phyloP scores from a whole-genome alignment of 768 basidiomycete species.

The Psilocybe tampanensis region DNA sequence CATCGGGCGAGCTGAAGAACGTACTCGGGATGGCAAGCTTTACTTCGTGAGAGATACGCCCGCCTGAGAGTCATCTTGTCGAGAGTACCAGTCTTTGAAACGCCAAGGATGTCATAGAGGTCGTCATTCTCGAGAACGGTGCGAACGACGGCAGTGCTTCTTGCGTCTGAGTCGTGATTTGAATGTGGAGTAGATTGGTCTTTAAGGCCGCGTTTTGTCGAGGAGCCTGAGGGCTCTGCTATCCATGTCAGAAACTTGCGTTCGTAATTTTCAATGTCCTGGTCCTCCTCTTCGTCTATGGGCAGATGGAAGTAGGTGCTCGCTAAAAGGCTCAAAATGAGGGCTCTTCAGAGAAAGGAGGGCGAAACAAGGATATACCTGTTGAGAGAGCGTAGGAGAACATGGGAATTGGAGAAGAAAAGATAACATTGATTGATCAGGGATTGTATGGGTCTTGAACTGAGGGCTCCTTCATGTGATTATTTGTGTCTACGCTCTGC shows the following conservation, averaged over 20 bases:
- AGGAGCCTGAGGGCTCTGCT: conserved; percentile 36
- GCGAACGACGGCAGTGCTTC: conserved; percentile 37
- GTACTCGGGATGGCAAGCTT: conserved; percentile 85
- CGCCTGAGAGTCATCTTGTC: conserved; percentile 69
- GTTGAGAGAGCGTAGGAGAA: conserved; percentile 49
- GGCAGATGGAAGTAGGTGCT: conserved; percentile 67
- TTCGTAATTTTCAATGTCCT: conserved; percentile 46
- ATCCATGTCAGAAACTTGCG: conserved; percentile 53
- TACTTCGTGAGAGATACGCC: conserved; percentile 76
- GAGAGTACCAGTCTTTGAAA: conserved; percentile 47
- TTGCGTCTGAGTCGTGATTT: conserved; percentile 14
- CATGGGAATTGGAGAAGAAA: conserved; percentile 29
- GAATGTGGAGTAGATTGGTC: not conserved
- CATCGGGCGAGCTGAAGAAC: conserved; percentile 28
- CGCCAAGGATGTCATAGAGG: conserved; percentile 74
- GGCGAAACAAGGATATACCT: conserved; percentile 24
- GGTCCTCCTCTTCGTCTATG: conserved; percentile 57
- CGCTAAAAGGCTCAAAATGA: conserved; percentile 35
- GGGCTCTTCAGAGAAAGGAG: conserved; percentile 1
- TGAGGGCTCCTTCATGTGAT: conserved; percentile 23
- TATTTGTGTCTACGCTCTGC: conserved; percentile 11
- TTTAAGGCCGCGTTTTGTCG: conserved; percentile 11
- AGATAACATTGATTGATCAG: conserved; percentile 2
- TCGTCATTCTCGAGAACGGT: conserved; percentile 64
- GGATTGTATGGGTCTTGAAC: not conserved